A percentile compares a stretch with the other conserved stretches of the same genome.
These are phyloP conservation scores for Pinus tabuliformis DNA, from an alignment of 75 land plant species.

Conservation along the genomic window DNA sequence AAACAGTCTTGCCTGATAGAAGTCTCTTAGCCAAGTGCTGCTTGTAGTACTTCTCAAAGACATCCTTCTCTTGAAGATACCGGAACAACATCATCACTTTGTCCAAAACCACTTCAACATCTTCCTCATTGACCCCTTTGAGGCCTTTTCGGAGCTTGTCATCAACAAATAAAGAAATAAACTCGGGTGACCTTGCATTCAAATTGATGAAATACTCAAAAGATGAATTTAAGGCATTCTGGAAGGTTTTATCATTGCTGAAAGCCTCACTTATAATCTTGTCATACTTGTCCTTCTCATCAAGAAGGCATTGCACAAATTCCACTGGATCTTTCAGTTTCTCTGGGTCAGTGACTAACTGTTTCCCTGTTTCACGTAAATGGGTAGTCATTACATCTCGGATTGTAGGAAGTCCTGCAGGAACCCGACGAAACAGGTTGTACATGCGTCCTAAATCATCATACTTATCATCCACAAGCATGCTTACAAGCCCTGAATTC, in stretches of 20 bases:
- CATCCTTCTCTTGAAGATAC: slow-evolving; percentile 96
- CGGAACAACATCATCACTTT: slow-evolving; percentile 98
- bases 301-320: slow-evolving; percentile 85
- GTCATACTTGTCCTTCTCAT: slow-evolving; percentile 92
- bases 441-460: slow-evolving; percentile 93
- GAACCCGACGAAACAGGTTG: slow-evolving; percentile 74
- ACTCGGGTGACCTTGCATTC: slow-evolving; percentile 91
- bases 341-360: slow-evolving; percentile 89
- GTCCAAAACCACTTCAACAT: slow-evolving; percentile 85
- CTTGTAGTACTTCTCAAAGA: slow-evolving; percentile 97
- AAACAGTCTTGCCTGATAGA: slow-evolving; percentile 88
- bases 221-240: slow-evolving; percentile 93
- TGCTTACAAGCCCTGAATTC: slow-evolving; percentile 89
- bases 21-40: slow-evolving; percentile 98
- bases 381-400: slow-evolving; percentile 92
- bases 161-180: slow-evolving; percentile 93
- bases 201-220: slow-evolving; percentile 96
- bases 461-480: slow-evolving; percentile 93
- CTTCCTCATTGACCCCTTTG: slow-evolving; percentile 94
- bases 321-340: slow-evolving; percentile 91
- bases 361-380: slow-evolving; percentile 83
- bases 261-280: slow-evolving; percentile 73
- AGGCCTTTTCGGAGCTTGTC: slow-evolving; percentile 92
- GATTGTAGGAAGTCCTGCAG: slow-evolving; percentile 67
- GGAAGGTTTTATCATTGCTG: slow-evolving; percentile 93